Base-by-base conservation (phyloP, 129 eudicot species). In the Lonicera japonica region DNA sequence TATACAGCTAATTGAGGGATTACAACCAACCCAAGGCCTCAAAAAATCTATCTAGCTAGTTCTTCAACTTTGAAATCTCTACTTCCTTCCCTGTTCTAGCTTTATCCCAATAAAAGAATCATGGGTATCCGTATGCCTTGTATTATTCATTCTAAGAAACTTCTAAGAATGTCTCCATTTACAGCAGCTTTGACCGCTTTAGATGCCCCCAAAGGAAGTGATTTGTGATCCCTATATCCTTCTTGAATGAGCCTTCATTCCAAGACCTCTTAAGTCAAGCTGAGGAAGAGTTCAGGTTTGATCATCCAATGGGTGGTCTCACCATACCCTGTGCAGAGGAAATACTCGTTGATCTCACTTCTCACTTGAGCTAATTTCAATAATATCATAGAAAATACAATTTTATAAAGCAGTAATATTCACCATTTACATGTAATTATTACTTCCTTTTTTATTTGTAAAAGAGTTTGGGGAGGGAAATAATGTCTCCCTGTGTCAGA, bases 301-400 rank as follows among this genome's bases (percentile, higher is more conserved):
- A 58, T 58, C 79, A 78, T 50, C 75, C 83, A 20, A 73, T 69
- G 72, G 83, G 83, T 8, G 65, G 75, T 29, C 75, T 73, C 14
- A 74, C 84, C 6, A 64, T 79, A 25, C 80, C 80, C 21, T 79
- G 84, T 63, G 53, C 68, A 3, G 77, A 73, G 59, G 77, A 73
- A 5, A 20, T 23, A 5, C 73, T 79, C 53, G 11, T 69, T 18
- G 70, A 73, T 25, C 65, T 78, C 34, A 77, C 54, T 13, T 71
- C 61, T 25, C 58, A 17, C 55, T 50, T 50, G 55, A 17, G 55
- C 55, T 14, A n/a, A 50, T 50, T n/a, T 50, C 4, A 11, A 20
- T 10, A 17, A 14, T 50, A 17, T 20, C 8, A 3, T 50, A 50
- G 21, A 15, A 17, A 50, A 50, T 20, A 50, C 55, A 50, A 50